Evolutionary conservation across 306 rosid genomes (phyloP), one percentile per base, ranked within the genome.

Genomic region (Alnus glutinosa): DNA sequence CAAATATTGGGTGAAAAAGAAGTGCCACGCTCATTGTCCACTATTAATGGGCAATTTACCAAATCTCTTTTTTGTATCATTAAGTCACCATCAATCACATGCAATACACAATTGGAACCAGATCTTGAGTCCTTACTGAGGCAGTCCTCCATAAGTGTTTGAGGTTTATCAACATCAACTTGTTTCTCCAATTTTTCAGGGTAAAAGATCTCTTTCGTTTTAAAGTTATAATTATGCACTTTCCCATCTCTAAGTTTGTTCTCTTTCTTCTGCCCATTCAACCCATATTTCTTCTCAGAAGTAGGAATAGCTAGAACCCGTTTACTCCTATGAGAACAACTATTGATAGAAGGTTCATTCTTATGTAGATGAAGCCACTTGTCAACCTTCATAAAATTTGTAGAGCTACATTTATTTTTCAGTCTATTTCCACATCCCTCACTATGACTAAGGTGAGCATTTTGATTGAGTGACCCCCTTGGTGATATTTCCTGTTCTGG

Each of bases 351-450:
- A 58, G 79, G 68, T 52, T 39, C 82, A 44, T 73, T 84, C 62
- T 68, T 73, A 55, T 73, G 66, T 16, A 75, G 68, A 10, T 62
- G 68, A 50, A 80, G 79, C 87, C 87, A 84, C 55, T 80, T 80
- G 55, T 77, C 82, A 51, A 77, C 87, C 68, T 77, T 55, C 55
- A 48, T 37, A 28, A 63, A 36, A 19, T 80, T 50, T 64, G 76
- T 37, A 30, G 74, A 71, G 61, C 73, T 55, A 62, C 34, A 62
- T 19, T 62, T 76, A 75, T 30, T 80, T 64, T 76, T 61, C 80
- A 62, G 61, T 80, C 61, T 58, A 51, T 52, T 78, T 78, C 66
- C 75, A 76, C 42, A 62, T 71, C 55, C 61, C 49, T 75, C 71
- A 11, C 75, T 63, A 49, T 59, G 68, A 51, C 63, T 44, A 30